Conservation (phyloP, 1,284 basidiomycete genomes). For the Mycena citricolor region DNA sequence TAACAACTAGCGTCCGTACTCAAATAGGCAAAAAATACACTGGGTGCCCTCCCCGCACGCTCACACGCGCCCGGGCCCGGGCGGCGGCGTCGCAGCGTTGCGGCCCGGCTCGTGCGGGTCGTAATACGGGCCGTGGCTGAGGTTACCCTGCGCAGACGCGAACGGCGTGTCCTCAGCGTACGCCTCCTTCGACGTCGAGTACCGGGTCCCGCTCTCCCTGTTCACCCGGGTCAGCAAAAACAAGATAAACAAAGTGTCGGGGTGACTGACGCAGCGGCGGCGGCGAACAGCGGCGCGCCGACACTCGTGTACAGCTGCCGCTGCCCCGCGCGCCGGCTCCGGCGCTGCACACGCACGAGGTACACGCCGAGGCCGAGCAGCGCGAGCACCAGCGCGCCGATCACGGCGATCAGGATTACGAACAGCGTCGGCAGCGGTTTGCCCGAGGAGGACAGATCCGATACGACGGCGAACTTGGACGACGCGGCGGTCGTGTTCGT, state of each 20-base stretch:
- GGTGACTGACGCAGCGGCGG: slow-evolving; percentile 13
- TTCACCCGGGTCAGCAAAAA: not conserved
- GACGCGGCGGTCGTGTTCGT: too few relatives aligned
- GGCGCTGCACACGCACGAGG: too few relatives aligned
- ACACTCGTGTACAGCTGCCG: slow-evolving; percentile 20
- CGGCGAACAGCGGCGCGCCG: slow-evolving; percentile 14
- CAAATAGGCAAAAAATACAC: too few relatives aligned
- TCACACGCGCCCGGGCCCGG: too few relatives aligned
- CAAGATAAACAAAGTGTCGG: not conserved
- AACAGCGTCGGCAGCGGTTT: slow-evolving; percentile 11
- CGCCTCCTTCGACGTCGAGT: slow-evolving; percentile 14
- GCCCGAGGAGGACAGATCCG: slow-evolving; percentile 16
- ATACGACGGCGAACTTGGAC: slow-evolving; percentile 30
- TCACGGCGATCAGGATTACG: slow-evolving; percentile 17
- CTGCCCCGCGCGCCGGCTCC: slow-evolving; percentile 10
- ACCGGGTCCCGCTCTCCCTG: slow-evolving; percentile 8
- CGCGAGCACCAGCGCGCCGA: slow-evolving; percentile 14
- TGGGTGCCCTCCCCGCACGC: too few relatives aligned
- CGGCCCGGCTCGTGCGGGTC: slow-evolving; percentile 22
- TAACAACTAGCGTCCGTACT: too few relatives aligned
- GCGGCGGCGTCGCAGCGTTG: too few relatives aligned
- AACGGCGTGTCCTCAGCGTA: slow-evolving; percentile 8
- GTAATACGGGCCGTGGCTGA: slow-evolving; percentile 20
- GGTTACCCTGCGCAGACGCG: slow-evolving; percentile 15
- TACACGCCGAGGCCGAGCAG: slow-evolving; percentile 14